Conservation (phyloP, 148 eudicot species). For the Fagopyrum homotropicum region DNA sequence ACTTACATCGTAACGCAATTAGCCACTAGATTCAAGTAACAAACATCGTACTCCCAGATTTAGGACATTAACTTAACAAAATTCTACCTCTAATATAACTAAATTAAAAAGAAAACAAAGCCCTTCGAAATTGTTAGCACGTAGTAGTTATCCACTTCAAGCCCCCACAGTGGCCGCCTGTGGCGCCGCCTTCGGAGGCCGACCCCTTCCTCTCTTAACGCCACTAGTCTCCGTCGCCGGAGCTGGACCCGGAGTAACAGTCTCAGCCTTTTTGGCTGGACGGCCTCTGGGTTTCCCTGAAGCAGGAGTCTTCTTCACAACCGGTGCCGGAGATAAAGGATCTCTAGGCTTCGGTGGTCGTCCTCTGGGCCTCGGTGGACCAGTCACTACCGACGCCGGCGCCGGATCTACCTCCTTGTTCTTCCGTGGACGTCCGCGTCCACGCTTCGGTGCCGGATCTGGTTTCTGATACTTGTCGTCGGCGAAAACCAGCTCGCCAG, state of each 20-base stretch:
- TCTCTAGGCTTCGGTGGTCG: constrained; percentile 15
- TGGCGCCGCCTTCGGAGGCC: constrained; percentile 33
- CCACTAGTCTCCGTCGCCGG: background rate
- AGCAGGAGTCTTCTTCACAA: background rate
- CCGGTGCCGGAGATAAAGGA: background rate
- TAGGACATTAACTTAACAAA: background rate
- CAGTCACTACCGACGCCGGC: background rate
- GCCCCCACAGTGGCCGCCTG: constrained; percentile 23
- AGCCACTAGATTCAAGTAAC: background rate
- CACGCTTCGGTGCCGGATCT: constrained; percentile 28
- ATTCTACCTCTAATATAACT: background rate
- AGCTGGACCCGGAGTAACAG: background rate
- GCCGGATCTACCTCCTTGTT: constrained; percentile 17
- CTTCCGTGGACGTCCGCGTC: constrained; percentile 40
- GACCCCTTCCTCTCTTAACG: constrained; percentile 22
- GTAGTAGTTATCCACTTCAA: constrained; percentile 2
- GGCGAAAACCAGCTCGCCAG: constrained; percentile 30
- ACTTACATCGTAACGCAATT: background rate
- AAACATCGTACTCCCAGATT: background rate
- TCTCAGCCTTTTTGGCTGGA: background rate
- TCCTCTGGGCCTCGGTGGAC: background rate
- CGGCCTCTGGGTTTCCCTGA: constrained; percentile 1
- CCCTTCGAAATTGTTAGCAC: background rate
- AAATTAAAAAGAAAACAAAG: background rate
- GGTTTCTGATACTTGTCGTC: constrained; percentile 37